phyloP scores from a whole-genome alignment of 345 rosid genomes.

The Gossypium bickii region DNA sequence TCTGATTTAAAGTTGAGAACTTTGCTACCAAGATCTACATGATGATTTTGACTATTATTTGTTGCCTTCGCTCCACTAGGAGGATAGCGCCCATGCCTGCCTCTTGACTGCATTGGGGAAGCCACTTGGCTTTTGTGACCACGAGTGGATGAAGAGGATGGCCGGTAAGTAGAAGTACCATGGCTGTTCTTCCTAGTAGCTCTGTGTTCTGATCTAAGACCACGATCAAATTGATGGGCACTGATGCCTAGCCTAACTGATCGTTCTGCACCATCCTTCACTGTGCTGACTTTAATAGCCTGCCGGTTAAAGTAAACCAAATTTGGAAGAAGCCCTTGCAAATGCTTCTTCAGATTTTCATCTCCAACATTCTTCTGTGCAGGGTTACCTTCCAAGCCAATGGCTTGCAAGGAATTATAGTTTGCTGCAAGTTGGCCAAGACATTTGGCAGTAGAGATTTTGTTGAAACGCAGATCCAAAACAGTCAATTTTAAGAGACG shows the following conservation, averaged over 20 bases:
- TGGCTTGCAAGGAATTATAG: constrained; percentile 87
- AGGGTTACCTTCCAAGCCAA: constrained; percentile 95
- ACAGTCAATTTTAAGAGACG: constrained; percentile 78
- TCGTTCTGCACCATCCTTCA: constrained; percentile 65
- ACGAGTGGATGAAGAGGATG: constrained; percentile 42
- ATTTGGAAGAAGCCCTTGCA: constrained; percentile 77
- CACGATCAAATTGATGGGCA: constrained; percentile 55
- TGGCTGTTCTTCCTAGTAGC: constrained; percentile 54
- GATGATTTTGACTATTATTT: constrained; percentile 30
- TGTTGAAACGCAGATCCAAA: constrained; percentile 87
- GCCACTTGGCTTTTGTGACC: constrained; percentile 37
- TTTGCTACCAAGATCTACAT: constrained; percentile 43
- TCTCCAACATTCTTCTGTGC: constrained; percentile 97
- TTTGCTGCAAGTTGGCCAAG: constrained; percentile 97
- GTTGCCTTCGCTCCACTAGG: constrained; percentile 52
- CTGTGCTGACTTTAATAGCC: constrained; percentile 45
- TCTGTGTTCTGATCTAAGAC: constrained; percentile 60
- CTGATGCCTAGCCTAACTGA: constrained; percentile 57
- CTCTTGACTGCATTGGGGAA: constrained; percentile 44
- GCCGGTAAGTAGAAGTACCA: constrained; percentile 35
- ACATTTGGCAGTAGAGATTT: constrained; percentile 75
- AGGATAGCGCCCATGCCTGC: constrained; percentile 51
- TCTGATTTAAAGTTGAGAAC: constrained; percentile 42
- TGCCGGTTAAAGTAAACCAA: constrained; percentile 78
- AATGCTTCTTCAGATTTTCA: constrained; percentile 77